Conservation (phyloP, 2,329 filamentous ascomycete species). For the Triangularia verruculosa region DNA sequence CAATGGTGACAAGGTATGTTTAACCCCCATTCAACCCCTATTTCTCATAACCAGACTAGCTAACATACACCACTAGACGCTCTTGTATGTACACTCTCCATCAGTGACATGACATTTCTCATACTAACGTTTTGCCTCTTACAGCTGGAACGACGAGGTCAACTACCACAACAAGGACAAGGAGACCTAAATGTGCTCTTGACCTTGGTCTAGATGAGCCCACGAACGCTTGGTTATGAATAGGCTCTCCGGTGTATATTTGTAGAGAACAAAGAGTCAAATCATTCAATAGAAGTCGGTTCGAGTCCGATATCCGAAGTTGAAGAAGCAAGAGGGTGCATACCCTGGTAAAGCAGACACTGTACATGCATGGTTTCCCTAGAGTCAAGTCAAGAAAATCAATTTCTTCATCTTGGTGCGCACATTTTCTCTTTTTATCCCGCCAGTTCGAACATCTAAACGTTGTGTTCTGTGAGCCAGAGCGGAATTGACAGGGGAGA, state of each 20-base stretch:
- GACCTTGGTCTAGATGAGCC: not conserved
- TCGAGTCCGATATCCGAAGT: not conserved
- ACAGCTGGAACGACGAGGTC: conserved; percentile 88
- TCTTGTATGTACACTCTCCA: conserved; percentile 18
- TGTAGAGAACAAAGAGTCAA: not conserved
- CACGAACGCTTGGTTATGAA: not conserved
- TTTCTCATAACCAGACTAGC: not conserved
- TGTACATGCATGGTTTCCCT: conserved; percentile 33
- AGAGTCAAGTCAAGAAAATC: conserved; percentile 22
- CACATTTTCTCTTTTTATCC: not conserved
- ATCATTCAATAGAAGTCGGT: not conserved
- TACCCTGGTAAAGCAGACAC: conserved; percentile 13
- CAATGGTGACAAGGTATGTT: conserved; percentile 82
- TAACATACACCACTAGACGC: conserved; percentile 13
- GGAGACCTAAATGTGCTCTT: conserved; percentile 41
- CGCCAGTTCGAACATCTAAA: not conserved
- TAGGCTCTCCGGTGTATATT: conserved; percentile 12
- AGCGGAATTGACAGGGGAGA: not conserved
- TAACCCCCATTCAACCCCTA: not conserved
- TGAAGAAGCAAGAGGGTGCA: conserved; percentile 10
- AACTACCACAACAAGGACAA: conserved; percentile 98
- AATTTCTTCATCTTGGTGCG: not conserved
- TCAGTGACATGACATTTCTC: not conserved
- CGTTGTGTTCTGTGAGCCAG: not conserved
- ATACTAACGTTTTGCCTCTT: conserved; percentile 19